Percentiles rank a stretch among this genome's conserved stretches.
phyloP scores from a whole-genome alignment of 129 eudicot genomes.

The Ambrosia trifida region DNA sequence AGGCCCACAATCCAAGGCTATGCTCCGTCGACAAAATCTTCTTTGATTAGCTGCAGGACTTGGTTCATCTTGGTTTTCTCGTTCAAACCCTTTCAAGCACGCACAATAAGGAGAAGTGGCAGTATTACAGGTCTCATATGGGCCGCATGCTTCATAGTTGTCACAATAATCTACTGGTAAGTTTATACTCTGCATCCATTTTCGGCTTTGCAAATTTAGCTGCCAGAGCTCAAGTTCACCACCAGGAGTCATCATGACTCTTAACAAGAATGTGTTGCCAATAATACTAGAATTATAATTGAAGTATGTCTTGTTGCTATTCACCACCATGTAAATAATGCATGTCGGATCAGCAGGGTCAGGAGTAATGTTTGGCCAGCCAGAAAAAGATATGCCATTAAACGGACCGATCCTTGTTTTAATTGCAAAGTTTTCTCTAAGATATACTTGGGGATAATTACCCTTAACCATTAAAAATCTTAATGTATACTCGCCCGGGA shows the following conservation, averaged over 20 bases:
- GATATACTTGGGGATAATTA: constrained; percentile 19
- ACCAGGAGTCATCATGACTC: background rate
- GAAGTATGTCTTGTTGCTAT: constrained; percentile 15
- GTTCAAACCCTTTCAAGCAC: constrained; percentile 40
- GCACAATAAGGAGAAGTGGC: constrained; percentile 17
- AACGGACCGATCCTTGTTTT: constrained; percentile 20
- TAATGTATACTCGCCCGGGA: constrained; percentile 18
- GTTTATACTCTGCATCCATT: constrained; percentile 4
- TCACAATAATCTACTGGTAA: constrained; percentile 26
- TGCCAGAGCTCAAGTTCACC: constrained; percentile 7
- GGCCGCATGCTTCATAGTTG: constrained; percentile 28
- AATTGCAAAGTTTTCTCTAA: background rate
- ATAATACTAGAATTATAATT: background rate
- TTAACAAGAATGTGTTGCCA: background rate
- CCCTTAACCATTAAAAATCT: background rate
- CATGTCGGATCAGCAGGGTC: background rate
- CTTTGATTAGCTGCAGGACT: constrained; percentile 18
- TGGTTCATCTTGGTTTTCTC: background rate
- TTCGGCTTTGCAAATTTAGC: constrained; percentile 3
- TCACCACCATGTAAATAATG: background rate
- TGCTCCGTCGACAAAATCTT: constrained; percentile 27
- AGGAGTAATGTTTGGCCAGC: constrained; percentile 10
- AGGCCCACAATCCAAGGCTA: constrained; percentile 29
- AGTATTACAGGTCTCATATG: constrained; percentile 28
- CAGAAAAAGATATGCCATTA: constrained; percentile 23